Evolutionary conservation across 2,329 filamentous ascomycete genomes (phyloP), one percentile per base, ranked within the genome.

Genomic region (Neodidymelliopsis sp.): DNA sequence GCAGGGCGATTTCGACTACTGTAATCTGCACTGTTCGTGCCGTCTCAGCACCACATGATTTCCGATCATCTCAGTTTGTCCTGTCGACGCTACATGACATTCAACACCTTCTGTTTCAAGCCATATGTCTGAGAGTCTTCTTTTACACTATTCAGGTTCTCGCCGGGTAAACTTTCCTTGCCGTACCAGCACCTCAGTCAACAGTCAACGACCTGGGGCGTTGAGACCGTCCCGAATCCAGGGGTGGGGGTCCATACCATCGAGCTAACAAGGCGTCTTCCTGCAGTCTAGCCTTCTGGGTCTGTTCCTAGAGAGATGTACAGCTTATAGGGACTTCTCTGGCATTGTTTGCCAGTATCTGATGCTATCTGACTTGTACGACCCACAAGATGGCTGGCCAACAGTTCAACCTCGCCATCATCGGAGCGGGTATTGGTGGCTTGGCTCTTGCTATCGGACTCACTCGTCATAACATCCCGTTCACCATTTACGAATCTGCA

Each of bases 401-500:
- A 31, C 36, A 33, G 1, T 43, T 38, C 28, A 31, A 43, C 16
- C 4, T 45, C 16, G 46, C 45, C 33, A 50, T 54, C 25, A 13
- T 46, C 9, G 63, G 62, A 15, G 63, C 62, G 11, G 62, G 63
- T 9, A 62, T 65, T 23, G 56, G 54, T 10, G 63, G 63, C 12
- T 46, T 67, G 2, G 54, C 53, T 9, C 33, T 67, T 4, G 62
- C 60, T 5, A 60, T 67, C 27, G 59, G 57, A 5, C 55, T 65
- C 29, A 39, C 46, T 13, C 50, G 56, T 19, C 56, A 56, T 31
- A 34, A 37, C 4, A 37, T 67, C 20, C 51, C 56, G 3, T 61
- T 65, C 50, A 57, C 46, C 5, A 50, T 67, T 37, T 67, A 64
- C 36, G 64, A 67, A 48, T 49, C 56, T 8, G 62, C 60, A 6